Conservation (phyloP, 305 asterid species). For the Fraxinus sp. region DNA sequence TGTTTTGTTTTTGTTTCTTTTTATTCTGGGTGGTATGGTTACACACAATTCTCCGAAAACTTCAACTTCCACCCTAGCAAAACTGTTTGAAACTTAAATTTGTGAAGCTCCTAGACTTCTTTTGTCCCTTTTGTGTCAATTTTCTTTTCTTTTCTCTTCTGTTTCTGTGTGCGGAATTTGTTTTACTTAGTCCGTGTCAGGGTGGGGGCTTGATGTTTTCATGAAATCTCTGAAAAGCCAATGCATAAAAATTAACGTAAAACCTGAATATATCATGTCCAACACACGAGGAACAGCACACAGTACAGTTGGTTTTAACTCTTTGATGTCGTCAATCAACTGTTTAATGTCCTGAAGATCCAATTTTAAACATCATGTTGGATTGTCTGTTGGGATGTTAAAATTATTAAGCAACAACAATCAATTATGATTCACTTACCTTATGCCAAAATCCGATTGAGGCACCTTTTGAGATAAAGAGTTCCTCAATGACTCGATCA, state of each 20-base stretch:
- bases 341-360: conserved; percentile 58
- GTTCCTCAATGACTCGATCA: conserved; percentile 77
- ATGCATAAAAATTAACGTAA: neutral
- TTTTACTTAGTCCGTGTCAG: neutral
- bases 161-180: neutral
- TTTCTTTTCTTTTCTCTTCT: neutral
- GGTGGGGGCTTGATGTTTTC: neutral
- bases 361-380: conserved; percentile 10
- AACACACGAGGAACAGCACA: conserved; percentile 82
- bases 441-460: conserved; percentile 85
- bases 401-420: neutral
- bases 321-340: conserved; percentile 70
- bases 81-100: neutral
- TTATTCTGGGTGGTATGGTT: neutral
- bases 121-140: neutral
- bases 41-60: neutral
- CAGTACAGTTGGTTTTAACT: conserved; percentile 66
- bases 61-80: neutral
- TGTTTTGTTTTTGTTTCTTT: neutral
- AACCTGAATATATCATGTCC: conserved; percentile 80
- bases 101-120: neutral
- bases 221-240: neutral
- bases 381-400: neutral
- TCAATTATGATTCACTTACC: conserved; percentile 31
- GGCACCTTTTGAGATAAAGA: conserved; percentile 70